Conservation (phyloP, 2,329 filamentous ascomycete species). For the Colletotrichum cereale region DNA sequence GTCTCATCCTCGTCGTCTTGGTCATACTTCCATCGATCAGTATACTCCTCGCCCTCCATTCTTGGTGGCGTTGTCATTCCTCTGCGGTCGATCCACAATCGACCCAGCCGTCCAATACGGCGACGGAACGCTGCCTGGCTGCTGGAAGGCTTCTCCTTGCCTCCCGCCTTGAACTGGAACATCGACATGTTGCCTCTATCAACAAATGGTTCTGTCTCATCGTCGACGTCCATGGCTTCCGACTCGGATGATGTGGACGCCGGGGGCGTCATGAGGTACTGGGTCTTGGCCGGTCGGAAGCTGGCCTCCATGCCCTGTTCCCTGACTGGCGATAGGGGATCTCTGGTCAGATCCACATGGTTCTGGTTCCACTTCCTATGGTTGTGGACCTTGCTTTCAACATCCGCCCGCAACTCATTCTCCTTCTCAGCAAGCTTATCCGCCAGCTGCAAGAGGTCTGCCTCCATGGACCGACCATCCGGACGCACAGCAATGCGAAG, state of each 20-base stretch:
- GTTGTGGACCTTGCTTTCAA: slow-evolving; percentile 88
- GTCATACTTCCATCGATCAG: slow-evolving; percentile 88
- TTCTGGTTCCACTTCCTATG: slow-evolving; percentile 93
- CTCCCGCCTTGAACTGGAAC: slow-evolving; percentile 61
- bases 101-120: slow-evolving; percentile 85
- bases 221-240: slow-evolving; percentile 65
- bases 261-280: slow-evolving; percentile 76
- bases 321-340: slow-evolving; percentile 83
- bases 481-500: slow-evolving; percentile 77
- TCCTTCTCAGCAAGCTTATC: slow-evolving; percentile 86
- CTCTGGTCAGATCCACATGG: slow-evolving; percentile 88
- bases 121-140: slow-evolving; percentile 79
- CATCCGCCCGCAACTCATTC: slow-evolving; percentile 82
- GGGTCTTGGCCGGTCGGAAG: slow-evolving; percentile 79
- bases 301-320: slow-evolving; percentile 71
- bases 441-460: slow-evolving; percentile 81
- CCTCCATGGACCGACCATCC: slow-evolving; percentile 79
- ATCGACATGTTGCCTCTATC: slow-evolving; percentile 51
- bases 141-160: slow-evolving; percentile 54
- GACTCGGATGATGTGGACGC: slow-evolving; percentile 67
- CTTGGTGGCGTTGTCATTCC: slow-evolving; percentile 69
- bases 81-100: slow-evolving; percentile 89
- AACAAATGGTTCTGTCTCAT: slow-evolving; percentile 50
- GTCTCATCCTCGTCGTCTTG: slow-evolving; percentile 87
- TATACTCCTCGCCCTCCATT: slow-evolving; percentile 58